Conservation (phyloP, 2,329 filamentous ascomycete genomes). For the Phoma sp. region DNA sequence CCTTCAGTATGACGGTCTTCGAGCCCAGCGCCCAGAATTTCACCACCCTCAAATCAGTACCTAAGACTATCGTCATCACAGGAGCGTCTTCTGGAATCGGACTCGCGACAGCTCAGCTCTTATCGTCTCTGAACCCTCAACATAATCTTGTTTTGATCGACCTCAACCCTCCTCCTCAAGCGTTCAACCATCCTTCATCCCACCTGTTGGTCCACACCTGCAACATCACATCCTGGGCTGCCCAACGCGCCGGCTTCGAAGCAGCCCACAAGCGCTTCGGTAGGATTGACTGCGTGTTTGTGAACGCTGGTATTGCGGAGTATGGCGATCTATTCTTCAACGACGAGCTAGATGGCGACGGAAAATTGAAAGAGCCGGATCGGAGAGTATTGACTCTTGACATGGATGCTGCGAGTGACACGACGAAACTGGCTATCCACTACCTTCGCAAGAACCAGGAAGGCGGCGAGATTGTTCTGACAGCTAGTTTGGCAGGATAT, state of each 20-base stretch:
- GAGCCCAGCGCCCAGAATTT: conserved; percentile 28
- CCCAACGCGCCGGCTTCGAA: conserved; percentile 55
- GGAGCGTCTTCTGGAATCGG: conserved; percentile 52
- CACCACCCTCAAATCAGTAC: conserved; percentile 28
- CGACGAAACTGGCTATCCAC: conserved; percentile 56
- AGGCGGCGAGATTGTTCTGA: conserved; percentile 56
- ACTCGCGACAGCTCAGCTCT: conserved; percentile 49
- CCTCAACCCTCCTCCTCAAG: conserved; percentile 43
- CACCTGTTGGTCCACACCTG: conserved; percentile 49
- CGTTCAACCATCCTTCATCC: conserved; percentile 35
- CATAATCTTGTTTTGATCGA: conserved; percentile 54
- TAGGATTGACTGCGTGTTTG: conserved; percentile 55
- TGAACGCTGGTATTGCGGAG: conserved; percentile 59
- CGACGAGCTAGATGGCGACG: conserved; percentile 50
- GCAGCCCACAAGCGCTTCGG: conserved; percentile 51
- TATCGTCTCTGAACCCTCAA: conserved; percentile 45
- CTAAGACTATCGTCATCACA: conserved; percentile 49
- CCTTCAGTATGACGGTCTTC: conserved; percentile 34
- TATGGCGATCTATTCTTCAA: conserved; percentile 58
- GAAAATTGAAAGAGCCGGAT: conserved; percentile 55
- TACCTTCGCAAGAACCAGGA: conserved; percentile 51
- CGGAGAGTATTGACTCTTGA: conserved; percentile 54
- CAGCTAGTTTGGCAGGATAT: conserved; percentile 58
- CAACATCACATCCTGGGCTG: conserved; percentile 55
- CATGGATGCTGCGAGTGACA: conserved; percentile 55